These are phyloP conservation scores for Auriscalpium orientale DNA, from an alignment of 768 basidiomycete genomes.

Conservation along the genomic window DNA sequence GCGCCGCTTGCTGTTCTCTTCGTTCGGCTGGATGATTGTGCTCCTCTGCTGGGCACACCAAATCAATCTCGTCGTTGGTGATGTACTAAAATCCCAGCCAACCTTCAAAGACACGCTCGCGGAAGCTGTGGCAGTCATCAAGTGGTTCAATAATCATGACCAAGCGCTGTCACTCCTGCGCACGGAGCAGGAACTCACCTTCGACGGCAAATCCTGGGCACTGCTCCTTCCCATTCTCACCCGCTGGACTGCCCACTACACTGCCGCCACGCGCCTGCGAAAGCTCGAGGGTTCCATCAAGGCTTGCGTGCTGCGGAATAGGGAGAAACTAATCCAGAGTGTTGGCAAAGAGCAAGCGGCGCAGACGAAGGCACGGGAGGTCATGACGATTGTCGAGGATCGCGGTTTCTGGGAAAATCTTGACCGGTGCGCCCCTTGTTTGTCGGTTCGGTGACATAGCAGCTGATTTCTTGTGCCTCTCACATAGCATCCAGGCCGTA, in stretches of 20 bases:
- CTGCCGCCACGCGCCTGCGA: constrained; percentile 1
- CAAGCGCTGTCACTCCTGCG: constrained; percentile 16
- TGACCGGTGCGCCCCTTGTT: not conserved
- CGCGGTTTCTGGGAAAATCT: constrained; percentile 1
- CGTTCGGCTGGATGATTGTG: not conserved
- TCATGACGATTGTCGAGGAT: not conserved
- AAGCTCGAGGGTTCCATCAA: not conserved
- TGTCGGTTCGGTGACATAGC: too few species aligned
- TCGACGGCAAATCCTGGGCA: not conserved
- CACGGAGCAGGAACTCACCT: constrained; percentile 5
- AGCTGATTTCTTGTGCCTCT: too few species aligned
- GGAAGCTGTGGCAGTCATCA: constrained; percentile 14
- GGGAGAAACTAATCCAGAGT: not conserved
- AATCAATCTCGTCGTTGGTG: constrained; percentile 21
- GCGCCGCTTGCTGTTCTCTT: not conserved
- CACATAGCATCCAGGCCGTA: not conserved
- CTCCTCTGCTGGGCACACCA: constrained; percentile 20
- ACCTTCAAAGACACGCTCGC: not conserved
- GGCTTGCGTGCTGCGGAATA: not conserved
- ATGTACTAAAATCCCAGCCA: constrained; percentile 11
- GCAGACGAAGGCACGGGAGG: not conserved
- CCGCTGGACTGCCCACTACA: constrained; percentile 14
- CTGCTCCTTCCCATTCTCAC: constrained; percentile 12
- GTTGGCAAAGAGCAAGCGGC: constrained; percentile 5
- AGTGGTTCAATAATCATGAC: constrained; percentile 25